These are phyloP conservation scores for Arthroderma sp. DNA, from an alignment of 2,329 filamentous ascomycete species.

Conservation along the genomic window DNA sequence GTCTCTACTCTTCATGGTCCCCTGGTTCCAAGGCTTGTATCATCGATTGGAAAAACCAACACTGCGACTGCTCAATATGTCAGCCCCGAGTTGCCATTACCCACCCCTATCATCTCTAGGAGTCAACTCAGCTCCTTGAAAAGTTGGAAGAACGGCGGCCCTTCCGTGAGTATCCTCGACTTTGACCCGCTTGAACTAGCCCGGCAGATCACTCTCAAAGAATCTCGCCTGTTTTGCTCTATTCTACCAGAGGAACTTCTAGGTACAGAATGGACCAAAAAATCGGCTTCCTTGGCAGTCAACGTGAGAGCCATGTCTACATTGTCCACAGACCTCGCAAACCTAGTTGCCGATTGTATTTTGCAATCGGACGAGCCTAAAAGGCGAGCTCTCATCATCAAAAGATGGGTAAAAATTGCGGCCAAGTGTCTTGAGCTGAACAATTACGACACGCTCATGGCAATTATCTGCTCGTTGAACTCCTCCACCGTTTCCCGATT, in stretches of 20 bases:
- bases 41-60: slow-evolving; percentile 77
- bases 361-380: slow-evolving; percentile 79
- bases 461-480: slow-evolving; percentile 87
- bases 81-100: slow-evolving; percentile 57
- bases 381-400: slow-evolving; percentile 78
- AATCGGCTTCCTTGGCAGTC: slow-evolving; percentile 60
- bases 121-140: slow-evolving; percentile 61
- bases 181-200: slow-evolving; percentile 86
- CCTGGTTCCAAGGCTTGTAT: slow-evolving; percentile 68
- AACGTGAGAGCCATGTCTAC: slow-evolving; percentile 93
- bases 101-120: slow-evolving; percentile 57
- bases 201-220: slow-evolving; percentile 81
- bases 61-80: slow-evolving; percentile 59
- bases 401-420: slow-evolving; percentile 96
- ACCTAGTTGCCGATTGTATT: slow-evolving; percentile 86
- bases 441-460: slow-evolving; percentile 95
- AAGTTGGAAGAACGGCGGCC: slow-evolving; percentile 60
- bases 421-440: slow-evolving; percentile 74
- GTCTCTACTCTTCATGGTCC: slow-evolving; percentile 60
- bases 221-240: slow-evolving; percentile 79
- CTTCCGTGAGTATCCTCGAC: slow-evolving; percentile 63
- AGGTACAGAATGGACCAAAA: slow-evolving; percentile 88
- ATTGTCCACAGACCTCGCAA: slow-evolving; percentile 81
- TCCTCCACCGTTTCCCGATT: slow-evolving; percentile 81
- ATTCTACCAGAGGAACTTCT: slow-evolving; percentile 88